A percentile compares a stretch with the other conserved stretches of the same genome.
phyloP scores from a whole-genome alignment of 179 eudicot genomes.

The Carnegiea gigantea region DNA sequence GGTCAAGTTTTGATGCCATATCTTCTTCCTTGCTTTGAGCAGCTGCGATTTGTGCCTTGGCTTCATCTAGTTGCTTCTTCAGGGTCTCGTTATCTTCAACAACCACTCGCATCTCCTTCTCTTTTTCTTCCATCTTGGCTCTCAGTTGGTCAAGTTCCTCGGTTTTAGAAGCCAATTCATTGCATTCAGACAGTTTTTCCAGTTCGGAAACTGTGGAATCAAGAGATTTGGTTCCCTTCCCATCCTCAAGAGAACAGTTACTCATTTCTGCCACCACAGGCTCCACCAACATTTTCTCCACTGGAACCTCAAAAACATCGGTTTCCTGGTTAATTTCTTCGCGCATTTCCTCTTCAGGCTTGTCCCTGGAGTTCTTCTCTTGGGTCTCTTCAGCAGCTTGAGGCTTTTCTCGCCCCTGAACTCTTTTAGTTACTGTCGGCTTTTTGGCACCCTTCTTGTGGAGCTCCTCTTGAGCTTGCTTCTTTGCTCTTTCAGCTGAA shows the following conservation, averaged over 20 bases:
- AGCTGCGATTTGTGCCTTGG: slow-evolving; percentile 34
- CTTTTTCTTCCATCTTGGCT: slow-evolving; percentile 49
- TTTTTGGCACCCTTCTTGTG: slow-evolving; percentile 46
- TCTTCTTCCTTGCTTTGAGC: slow-evolving; percentile 47
- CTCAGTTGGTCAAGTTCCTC: slow-evolving; percentile 48
- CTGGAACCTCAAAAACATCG: slow-evolving; percentile 86
- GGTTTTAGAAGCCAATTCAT: slow-evolving; percentile 43
- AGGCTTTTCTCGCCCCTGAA: slow-evolving; percentile 18
- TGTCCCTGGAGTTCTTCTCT: slow-evolving; percentile 18
- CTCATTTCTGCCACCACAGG: slow-evolving; percentile 25
- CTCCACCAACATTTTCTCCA: slow-evolving; percentile 39
- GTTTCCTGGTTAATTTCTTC: slow-evolving; percentile 49
- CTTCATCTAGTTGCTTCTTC: slow-evolving; percentile 51
- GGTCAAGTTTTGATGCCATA: slow-evolving; percentile 31
- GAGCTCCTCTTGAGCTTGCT: slow-evolving; percentile 58
- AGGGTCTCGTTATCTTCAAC: slow-evolving; percentile 49
- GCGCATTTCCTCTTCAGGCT: slow-evolving; percentile 27
- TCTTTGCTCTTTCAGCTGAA: slow-evolving; percentile 61
- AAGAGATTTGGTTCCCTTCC: slow-evolving; percentile 30
- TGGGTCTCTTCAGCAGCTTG: slow-evolving; percentile 10
- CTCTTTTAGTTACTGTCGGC: slow-evolving; percentile 22
- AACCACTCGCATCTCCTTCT: slow-evolving; percentile 40
- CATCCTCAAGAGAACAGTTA: slow-evolving; percentile 26
- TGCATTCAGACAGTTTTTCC: slow-evolving; percentile 33
- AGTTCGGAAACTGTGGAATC: slow-evolving; percentile 26